Evolutionary conservation across 2,329 filamentous ascomycete species (phyloP), one percentile per base, ranked within the genome.

Genomic region (Hymenoscyphus salicellus): DNA sequence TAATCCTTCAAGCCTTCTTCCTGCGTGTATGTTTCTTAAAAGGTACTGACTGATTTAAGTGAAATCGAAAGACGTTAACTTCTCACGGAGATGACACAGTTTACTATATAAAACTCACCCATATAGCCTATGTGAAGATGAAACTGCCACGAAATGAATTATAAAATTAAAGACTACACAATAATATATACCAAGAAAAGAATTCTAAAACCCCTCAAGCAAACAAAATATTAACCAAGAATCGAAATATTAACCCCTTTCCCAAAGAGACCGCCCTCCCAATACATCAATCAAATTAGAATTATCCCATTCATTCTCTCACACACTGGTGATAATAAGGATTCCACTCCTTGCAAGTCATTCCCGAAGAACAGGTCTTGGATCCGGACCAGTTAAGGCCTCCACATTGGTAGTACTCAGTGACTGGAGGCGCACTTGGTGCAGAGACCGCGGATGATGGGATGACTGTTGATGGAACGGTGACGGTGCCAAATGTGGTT

Each of bases 291-390:
- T 16, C n/a, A 11, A 20, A 23, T 46, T 17, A 20, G 26, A 7
- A 26, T 46, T 11, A 0, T 38, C 11, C n/a, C 17, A 26, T 38
- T 2, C 7, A 58, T 26, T 36, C 30, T 33, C 56, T 41, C 6
- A 58, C 56, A 41, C 56, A 58, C 56, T 58, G 56, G 32, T 41
- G 20, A 41, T 58, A 58, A 32, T 58, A 36, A 33, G 56, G 33
- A 26, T 41, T 58, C 32, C 23, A 26, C 1, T 58, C 20, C 20
- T 41, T 58, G 23, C 32, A 58, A 26, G 6, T 16, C 30, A 20
- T 36, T 2, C 32, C 56, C n/a, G 32, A 20, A n/a, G 32, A 28
- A 58, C 55, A 58, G 2, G 17, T n/a, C 33, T 14, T 58, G 11
- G 16, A 20, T 20, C 56, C 55, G 16, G 26, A 2, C 14, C 20